Conservation (phyloP, 2,329 filamentous ascomycete genomes). For the Zasmidium citrigriseum region DNA sequence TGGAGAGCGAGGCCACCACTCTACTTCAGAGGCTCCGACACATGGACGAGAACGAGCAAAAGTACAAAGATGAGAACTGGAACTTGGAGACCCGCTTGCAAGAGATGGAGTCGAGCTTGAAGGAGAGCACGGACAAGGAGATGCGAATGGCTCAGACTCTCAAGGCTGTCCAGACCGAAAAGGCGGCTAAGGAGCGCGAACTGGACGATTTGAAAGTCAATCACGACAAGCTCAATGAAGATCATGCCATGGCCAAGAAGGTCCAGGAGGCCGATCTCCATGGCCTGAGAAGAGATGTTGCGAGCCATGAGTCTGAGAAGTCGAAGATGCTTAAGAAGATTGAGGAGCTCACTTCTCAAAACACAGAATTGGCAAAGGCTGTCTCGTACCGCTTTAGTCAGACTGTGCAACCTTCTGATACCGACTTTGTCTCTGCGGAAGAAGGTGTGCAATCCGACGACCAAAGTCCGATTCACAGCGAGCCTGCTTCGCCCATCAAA, state of each 20-base stretch:
- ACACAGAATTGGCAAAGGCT: constrained; percentile 84
- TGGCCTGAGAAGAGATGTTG: constrained; percentile 76
- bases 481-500: constrained; percentile 87
- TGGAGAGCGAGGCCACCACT: constrained; percentile 80
- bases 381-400: constrained; percentile 68
- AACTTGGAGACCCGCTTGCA: constrained; percentile 90
- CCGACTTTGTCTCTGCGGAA: constrained; percentile 61
- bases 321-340: constrained; percentile 78
- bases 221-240: constrained; percentile 77
- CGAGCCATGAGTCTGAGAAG: constrained; percentile 76
- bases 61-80: constrained; percentile 99
- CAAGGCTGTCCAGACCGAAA: constrained; percentile 70
- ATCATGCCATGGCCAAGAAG: constrained; percentile 74
- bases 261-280: constrained; percentile 88
- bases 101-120: constrained; percentile 72
- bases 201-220: constrained; percentile 84
- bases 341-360: constrained; percentile 84
- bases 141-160: constrained; percentile 76
- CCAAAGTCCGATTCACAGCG: constrained; percentile 82
- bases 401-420: constrained; percentile 26
- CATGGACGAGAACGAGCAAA: constrained; percentile 90
- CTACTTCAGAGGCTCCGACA: constrained; percentile 77
- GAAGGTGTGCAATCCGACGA: constrained; percentile 55
- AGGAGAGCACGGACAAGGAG: constrained; percentile 78
- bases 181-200: constrained; percentile 76